These are phyloP conservation scores for Marasmius tenuissimus DNA, from an alignment of 1,284 basidiomycete genomes.

Conservation along the genomic window DNA sequence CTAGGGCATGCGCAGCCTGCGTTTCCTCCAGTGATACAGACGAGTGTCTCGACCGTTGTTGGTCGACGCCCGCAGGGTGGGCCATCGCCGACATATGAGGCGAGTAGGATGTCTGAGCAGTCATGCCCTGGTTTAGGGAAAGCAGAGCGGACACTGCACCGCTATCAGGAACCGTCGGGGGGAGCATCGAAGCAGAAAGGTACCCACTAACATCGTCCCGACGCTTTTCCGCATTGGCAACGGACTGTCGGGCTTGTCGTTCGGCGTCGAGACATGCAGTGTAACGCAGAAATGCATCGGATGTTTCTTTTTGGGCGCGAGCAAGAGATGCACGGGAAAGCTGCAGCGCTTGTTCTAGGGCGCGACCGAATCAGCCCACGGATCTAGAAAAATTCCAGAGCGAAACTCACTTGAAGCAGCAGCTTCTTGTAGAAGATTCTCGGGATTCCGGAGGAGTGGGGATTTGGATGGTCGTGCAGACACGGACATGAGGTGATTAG, in stretches of 20 bases:
- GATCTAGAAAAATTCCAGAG: constrained; percentile 5
- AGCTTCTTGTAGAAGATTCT: constrained; percentile 18
- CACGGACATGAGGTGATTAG: constrained; percentile 5
- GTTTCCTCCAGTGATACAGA: constrained; percentile 46
- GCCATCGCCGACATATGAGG: constrained; percentile 9
- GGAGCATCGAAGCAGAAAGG: not conserved
- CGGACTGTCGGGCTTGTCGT: constrained; percentile 61
- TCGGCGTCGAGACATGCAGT: constrained; percentile 68
- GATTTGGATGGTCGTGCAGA: constrained; percentile 16
- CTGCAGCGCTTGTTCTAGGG: constrained; percentile 44
- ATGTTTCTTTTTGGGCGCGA: constrained; percentile 66
- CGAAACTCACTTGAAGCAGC: constrained; percentile 40
- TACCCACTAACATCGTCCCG: constrained; percentile 67
- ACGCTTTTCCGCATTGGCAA: constrained; percentile 62
- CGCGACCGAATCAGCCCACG: constrained; percentile 8
- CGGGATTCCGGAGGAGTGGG: constrained; percentile 15
- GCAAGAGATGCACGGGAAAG: constrained; percentile 43
- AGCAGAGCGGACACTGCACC: constrained; percentile 50
- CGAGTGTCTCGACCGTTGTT: constrained; percentile 42
- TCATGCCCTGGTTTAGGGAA: constrained; percentile 45
- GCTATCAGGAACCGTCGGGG: constrained; percentile 6
- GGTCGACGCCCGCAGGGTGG: constrained; percentile 15
- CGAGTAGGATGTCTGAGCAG: constrained; percentile 21
- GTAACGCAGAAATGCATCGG: constrained; percentile 70
- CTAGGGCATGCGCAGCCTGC: constrained; percentile 31